Base-by-base conservation (phyloP, 208 protist genomes). In the Leishmania gerbilli region DNA sequence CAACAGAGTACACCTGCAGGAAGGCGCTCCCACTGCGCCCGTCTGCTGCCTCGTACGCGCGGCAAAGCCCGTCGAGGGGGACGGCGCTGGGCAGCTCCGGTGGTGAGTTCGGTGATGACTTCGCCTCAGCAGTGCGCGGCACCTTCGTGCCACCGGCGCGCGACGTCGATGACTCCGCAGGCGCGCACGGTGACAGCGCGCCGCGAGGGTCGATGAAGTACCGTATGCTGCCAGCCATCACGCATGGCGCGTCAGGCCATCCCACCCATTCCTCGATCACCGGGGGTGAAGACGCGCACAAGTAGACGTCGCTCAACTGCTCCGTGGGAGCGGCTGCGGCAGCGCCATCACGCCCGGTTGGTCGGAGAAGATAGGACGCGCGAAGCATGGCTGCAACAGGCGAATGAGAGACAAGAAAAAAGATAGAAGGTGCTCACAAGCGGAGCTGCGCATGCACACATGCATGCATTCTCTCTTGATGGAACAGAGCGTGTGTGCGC, bases 211-310 rank as follows among this genome's bases (percentile, higher is more conserved):
- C 6, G 21, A 79, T 71, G 42, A 11, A 13, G 42, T 51, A 27
- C 21, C 21, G 58, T 24, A 19, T 53, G 58, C 60, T 55, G 37
- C 76, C 76, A 45, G 37, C 47, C 27, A 64, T 5, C 37, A 83
- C 81, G 42, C 45, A 51, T 31, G 67, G 49, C 27, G 58, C 34
- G 37, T 37, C 9, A 65, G 74, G 81, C 77, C 79, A 88, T 21
- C 65, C 79, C 31, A 6, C 65, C 87, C 87, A 90, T 49, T 79
- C 68, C 82, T 90, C 87, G 27, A n/a, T 47, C 45, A 86, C 79
- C 8, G 71, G 60, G 21, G 87, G 87, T 34, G 71, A 65, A 19
- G 85, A 58, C 8, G 80, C 82, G 65, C 87, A 90, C 42, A 90
- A 53, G 69, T 88, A 87, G 8, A 88, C 84, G 45, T 86, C 76